These are phyloP conservation scores for Aegilops bicornis DNA, from an alignment of 176 grass and related monocot genomes.

Conservation along the genomic window DNA sequence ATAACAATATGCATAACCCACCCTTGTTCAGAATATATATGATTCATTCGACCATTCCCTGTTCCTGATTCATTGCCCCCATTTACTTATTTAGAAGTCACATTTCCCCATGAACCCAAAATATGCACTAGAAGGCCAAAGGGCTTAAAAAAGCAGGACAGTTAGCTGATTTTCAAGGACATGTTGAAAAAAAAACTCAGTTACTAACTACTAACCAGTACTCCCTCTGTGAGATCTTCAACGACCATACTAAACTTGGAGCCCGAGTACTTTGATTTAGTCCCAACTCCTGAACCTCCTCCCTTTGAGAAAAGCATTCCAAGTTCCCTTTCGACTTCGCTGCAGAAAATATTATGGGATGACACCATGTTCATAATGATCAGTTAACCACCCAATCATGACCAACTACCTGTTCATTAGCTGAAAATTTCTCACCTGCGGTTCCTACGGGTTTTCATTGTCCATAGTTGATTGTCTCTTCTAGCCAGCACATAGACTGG, in stretches of 20 bases:
- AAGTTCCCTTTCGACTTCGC: conserved; percentile 94
- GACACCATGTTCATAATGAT: background rate
- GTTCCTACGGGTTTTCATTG: conserved; percentile 89
- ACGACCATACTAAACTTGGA: conserved; percentile 92
- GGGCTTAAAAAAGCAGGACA: background rate
- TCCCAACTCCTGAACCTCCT: conserved; percentile 47
- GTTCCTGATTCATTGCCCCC: background rate
- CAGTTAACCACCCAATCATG: background rate
- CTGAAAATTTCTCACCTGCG: conserved; percentile 49
- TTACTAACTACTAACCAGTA: conserved; percentile 64
- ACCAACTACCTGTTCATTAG: background rate
- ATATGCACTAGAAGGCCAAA: background rate
- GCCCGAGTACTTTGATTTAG: conserved; percentile 65
- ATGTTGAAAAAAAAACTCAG: background rate
- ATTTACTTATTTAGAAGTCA: background rate
- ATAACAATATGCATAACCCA: background rate
- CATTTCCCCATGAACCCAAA: background rate
- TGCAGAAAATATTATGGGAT: conserved; percentile 15
- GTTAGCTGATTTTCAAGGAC: background rate
- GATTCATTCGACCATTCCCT: background rate
- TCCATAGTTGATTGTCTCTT: conserved; percentile 84
- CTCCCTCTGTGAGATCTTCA: conserved; percentile 95
- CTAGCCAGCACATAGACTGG: conserved; percentile 91
- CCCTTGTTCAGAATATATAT: background rate
- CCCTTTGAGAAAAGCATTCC: conserved; percentile 86